Evolutionary conservation across 1,284 basidiomycete genomes (phyloP).

Genomic region (Leccinum huronense): DNA sequence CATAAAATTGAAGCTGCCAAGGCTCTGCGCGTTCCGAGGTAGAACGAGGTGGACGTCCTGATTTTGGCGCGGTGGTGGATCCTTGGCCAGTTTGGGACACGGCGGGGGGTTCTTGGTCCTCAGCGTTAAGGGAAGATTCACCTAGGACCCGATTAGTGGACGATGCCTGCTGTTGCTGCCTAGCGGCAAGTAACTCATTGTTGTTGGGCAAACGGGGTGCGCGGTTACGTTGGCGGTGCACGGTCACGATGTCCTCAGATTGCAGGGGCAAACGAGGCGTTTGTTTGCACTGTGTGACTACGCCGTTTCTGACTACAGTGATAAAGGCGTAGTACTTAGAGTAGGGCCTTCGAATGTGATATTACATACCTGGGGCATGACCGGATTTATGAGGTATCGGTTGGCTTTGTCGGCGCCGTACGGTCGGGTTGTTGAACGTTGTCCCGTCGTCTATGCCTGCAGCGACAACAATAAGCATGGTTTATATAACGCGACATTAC

Average conservation of each 20-base stretch:
- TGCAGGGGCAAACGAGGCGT: background rate
- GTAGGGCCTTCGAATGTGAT: background rate
- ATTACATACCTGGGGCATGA: too few relatives aligned
- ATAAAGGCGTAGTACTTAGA: background rate
- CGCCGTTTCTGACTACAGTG: background rate
- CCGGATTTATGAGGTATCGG: too few relatives aligned
- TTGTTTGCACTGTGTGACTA: background rate
- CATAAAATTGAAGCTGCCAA: too few relatives aligned
- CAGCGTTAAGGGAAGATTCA: background rate
- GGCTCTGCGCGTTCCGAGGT: too few relatives aligned
- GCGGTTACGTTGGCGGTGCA: background rate
- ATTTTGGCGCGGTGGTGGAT: background rate
- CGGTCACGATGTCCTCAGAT: background rate
- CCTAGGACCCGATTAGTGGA: background rate
- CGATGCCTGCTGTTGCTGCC: background rate
- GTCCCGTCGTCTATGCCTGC: too few relatives aligned
- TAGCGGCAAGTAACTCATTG: background rate
- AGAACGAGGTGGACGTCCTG: too few relatives aligned
- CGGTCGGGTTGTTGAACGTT: too few relatives aligned
- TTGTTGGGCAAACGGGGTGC: constrained; percentile 6
- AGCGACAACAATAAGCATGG: too few relatives aligned
- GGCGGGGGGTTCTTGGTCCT: background rate
- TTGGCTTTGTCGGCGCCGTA: too few relatives aligned
- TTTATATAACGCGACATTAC: too few relatives aligned
- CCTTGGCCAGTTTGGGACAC: too few relatives aligned